Evolutionary conservation across 1,284 basidiomycete genomes (phyloP), one percentile per base, ranked within the genome.

Genomic region (Microstroma glucosiphilum): DNA sequence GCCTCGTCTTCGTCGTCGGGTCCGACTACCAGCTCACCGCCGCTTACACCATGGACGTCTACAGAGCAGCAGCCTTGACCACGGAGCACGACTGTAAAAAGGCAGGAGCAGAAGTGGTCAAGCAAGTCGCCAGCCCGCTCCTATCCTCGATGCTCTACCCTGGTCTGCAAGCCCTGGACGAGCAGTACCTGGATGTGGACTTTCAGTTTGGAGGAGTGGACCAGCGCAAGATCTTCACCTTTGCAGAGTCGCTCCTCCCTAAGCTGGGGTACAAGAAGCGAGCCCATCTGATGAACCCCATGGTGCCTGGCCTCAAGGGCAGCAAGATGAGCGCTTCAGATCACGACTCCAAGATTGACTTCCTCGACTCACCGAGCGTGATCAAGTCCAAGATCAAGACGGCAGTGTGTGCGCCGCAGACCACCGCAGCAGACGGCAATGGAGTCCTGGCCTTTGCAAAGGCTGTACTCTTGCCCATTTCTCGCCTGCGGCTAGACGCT

Each of bases 321-420:
- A 91, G 91, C 25, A 99, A 99, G 80, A 98, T 99, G 96, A 94
- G 91, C n/a, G 88, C 92, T 0, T 97, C 94, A 0, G 94, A 97
- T 75, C 89, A 91, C 30, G 90, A 93, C 80, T 91, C 89, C 68
- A 99, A 98, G 82, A 96, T 98, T 79, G 94, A 98, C 82, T 93
- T 98, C 81, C 87, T 98, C 69, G 94, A 98, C 81, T 87, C 93
- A 0, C 88, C 90, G 51, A 85, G 85, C 40, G 85, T 97, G 59
- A 87, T 88, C 75, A 87, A 87, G 80, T 98, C 97, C 83, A 98
- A 98, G 83, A 88, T 98, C 81, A 92, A 91, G 80, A 84, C 84
- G 48, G 94, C 96, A 0, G 90, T 96, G 76, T 98, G 94, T 79
- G 90, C 92, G 68, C 51, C 51, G 6, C 19, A 54, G 51, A 23